phyloP scores from a whole-genome alignment of 1,284 basidiomycete species.

The Trichosporon faecale region DNA sequence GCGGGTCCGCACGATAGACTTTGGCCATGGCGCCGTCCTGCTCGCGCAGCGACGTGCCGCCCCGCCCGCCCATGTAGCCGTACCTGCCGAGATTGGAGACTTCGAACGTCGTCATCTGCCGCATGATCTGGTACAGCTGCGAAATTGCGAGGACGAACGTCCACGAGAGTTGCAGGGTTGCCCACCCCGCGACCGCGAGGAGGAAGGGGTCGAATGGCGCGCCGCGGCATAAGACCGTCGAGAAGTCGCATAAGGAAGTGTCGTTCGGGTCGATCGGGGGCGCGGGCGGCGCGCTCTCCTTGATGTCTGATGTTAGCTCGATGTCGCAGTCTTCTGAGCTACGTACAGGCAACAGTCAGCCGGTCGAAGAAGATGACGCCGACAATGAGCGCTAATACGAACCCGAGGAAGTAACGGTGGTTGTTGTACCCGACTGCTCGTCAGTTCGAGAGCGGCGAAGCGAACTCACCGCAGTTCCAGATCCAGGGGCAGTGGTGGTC shows the following conservation, averaged over 20 bases:
- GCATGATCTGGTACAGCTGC: constrained; percentile 86
- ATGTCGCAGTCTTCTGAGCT: not conserved
- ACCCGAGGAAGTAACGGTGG: constrained; percentile 89
- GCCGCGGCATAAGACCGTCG: constrained; percentile 65
- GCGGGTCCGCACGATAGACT: constrained; percentile 21
- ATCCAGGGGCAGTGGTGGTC: constrained; percentile 99
- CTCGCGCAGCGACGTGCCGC: constrained; percentile 56
- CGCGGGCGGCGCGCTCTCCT: constrained; percentile 52
- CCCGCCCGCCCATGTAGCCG: constrained; percentile 93
- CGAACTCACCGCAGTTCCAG: constrained; percentile 85
- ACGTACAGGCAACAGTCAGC: constrained; percentile 74
- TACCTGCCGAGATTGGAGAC: constrained; percentile 91
- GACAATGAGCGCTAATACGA: constrained; percentile 76
- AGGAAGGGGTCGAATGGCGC: constrained; percentile 72
- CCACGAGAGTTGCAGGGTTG: constrained; percentile 89
- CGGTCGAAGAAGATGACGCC: constrained; percentile 79
- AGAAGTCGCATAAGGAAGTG: constrained; percentile 61
- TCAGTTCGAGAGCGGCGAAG: not conserved
- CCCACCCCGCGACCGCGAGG: constrained; percentile 74
- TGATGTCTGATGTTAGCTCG: constrained; percentile 40
- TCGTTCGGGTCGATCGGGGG: constrained; percentile 52
- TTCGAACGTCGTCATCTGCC: constrained; percentile 95
- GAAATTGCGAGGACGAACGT: constrained; percentile 78
- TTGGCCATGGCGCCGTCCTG: constrained; percentile 50
- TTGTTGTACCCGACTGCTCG: constrained; percentile 82